Evolutionary conservation across 1,284 basidiomycete species (phyloP).

Genomic region (Takashimella koratensis): DNA sequence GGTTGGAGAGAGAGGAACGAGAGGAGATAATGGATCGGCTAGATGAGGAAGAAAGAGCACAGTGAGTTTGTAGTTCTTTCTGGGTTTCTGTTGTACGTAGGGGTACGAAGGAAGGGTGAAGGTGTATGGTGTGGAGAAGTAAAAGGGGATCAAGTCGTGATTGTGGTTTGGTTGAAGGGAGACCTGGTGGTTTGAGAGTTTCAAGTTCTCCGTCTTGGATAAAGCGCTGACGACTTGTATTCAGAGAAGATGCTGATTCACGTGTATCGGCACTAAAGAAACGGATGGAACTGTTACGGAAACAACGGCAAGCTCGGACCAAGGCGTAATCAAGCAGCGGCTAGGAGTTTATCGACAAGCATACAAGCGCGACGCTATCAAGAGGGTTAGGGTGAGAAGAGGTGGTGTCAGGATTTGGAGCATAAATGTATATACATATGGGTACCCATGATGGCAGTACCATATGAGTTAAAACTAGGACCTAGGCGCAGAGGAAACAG

Average conservation of each 20-base stretch:
- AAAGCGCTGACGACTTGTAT: not conserved
- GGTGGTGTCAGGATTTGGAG: too few relatives aligned
- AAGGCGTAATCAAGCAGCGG: not conserved
- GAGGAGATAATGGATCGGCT: constrained; percentile 48
- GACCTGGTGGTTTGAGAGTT: not conserved
- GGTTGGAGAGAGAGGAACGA: constrained; percentile 43
- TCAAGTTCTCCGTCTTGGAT: not conserved
- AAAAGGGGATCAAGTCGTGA: too few relatives aligned
- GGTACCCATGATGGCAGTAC: too few relatives aligned
- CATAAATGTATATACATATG: too few relatives aligned
- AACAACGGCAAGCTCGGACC: constrained; percentile 26
- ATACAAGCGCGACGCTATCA: too few relatives aligned
- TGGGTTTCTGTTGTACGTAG: not conserved
- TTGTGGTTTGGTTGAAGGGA: not conserved
- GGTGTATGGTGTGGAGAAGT: too few relatives aligned
- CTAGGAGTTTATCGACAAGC: too few relatives aligned
- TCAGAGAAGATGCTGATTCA: constrained; percentile 49
- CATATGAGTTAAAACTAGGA: too few relatives aligned
- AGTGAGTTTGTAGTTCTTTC: constrained; percentile 33
- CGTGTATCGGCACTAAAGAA: constrained; percentile 44
- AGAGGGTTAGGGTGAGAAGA: too few relatives aligned
- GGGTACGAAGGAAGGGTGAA: not conserved
- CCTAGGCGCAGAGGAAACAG: too few relatives aligned
- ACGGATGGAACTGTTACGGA: constrained; percentile 45
- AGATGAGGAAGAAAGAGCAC: constrained; percentile 48